A percentile compares a stretch with the other conserved stretches of the same genome.
Conservation (phyloP, 208 protist genomes). For the Trypanosoma mega region DNA sequence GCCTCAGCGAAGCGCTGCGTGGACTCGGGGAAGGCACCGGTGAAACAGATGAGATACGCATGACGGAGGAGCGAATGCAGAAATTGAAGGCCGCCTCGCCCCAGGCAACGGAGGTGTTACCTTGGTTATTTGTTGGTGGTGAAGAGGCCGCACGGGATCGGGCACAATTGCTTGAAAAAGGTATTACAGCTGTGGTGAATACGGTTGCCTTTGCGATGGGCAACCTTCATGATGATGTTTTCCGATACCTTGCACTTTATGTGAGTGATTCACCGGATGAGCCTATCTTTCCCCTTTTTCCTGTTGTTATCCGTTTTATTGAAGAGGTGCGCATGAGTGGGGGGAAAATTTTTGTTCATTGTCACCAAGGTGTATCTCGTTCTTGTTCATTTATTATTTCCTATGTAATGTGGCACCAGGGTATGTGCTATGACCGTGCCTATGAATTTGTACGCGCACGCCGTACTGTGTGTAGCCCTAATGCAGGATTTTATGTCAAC, state of each 20-base stretch:
- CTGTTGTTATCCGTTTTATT: constrained; percentile 86
- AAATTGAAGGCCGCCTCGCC: constrained; percentile 56
- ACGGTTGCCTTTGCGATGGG: constrained; percentile 79
- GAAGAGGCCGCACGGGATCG: constrained; percentile 66
- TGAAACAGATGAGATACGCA: constrained; percentile 52
- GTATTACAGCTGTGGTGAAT: constrained; percentile 93
- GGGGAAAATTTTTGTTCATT: constrained; percentile 92
- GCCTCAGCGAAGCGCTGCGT: constrained; percentile 17
- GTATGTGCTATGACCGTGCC: constrained; percentile 77
- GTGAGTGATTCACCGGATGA: constrained; percentile 88
- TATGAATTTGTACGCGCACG: constrained; percentile 73
- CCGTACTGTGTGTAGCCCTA: constrained; percentile 84
- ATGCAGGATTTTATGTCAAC: constrained; percentile 90
- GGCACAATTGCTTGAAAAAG: constrained; percentile 67
- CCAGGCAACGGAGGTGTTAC: constrained; percentile 78
- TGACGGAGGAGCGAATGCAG: constrained; percentile 60
- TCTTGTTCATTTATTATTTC: constrained; percentile 89
- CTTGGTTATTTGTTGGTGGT: constrained; percentile 83
- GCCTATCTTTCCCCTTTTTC: constrained; percentile 90
- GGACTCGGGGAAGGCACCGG: neutral
- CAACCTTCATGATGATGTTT: constrained; percentile 66
- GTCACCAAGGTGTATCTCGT: constrained; percentile 93
- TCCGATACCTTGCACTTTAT: constrained; percentile 82
- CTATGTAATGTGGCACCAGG: constrained; percentile 90
- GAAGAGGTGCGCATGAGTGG: constrained; percentile 45